Evolutionary conservation across 1,284 basidiomycete genomes (phyloP), one percentile per base, ranked within the genome.

Genomic region (Mycena citricolor): DNA sequence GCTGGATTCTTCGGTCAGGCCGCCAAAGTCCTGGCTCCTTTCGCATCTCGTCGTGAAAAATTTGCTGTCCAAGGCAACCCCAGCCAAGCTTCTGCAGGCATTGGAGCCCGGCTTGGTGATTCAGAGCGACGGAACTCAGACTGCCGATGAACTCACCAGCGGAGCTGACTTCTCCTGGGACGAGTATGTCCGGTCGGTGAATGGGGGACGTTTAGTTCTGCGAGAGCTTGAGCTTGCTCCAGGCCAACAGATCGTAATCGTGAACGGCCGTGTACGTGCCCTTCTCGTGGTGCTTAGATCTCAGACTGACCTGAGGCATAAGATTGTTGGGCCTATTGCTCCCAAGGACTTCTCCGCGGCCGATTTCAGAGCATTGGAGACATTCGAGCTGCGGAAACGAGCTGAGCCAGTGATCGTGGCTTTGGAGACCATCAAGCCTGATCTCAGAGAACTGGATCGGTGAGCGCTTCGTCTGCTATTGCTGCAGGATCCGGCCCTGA

Each of bases 261-360:
- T 90, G 38, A 95, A 95, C 55, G 93, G 93, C 28, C 73, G 93
- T 24, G 90, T 93, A 59, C 59, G 77, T 61, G 0, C 21, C 39
- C 46, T 24, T 42, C 7, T 5, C 8, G 8, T 8, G 24, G 32
- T 22, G n/a, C n/a, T n/a, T n/a, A n/a, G n/a, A 14, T 19, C 6
- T 17, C 22, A 36, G 24, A 13, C 32, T 16, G 32, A 32, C 23
- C 29, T 23, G 8, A 13, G 42, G 16, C 12, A 39, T 44, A 30
- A 89, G 87, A 62, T 88, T 17, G 60, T 90, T 31, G 84, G 85
- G 0, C 85, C 86, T 0, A 62, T 90, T 35, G 63, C 63, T 5
- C 49, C 64, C 1, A 70, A 68, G 8, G 74, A 77, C 11, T 90
- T 95, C 58, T 49, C 64, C 5, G 60, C 76, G 0, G 74, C 73